Evolutionary conservation across 768 basidiomycete genomes (phyloP).

Genomic region (Leucosporidium scottii): DNA sequence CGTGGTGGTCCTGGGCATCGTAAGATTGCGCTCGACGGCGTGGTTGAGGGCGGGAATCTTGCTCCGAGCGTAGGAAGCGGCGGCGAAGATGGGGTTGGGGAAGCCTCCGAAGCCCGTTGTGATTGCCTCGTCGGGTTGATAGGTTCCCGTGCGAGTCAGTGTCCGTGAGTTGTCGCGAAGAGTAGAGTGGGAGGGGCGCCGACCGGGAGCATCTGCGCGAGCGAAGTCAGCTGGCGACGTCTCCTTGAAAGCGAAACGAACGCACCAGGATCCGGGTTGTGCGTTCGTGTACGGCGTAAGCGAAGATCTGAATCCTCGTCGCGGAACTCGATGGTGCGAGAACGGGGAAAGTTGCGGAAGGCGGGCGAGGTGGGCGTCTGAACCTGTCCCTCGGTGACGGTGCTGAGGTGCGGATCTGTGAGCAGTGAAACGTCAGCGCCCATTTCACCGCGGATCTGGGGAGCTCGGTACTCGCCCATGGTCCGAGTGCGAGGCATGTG

Average conservation of each 20-base stretch:
- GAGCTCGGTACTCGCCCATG: background rate
- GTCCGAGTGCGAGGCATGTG: background rate
- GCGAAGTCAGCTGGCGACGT: too few relatives aligned
- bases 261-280: too few relatives aligned
- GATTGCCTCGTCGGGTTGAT: background rate
- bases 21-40: slow-evolving; percentile 61
- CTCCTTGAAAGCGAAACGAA: too few relatives aligned
- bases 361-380: background rate
- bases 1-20: slow-evolving; percentile 65
- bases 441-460: too few relatives aligned
- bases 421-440: too few relatives aligned
- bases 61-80: slow-evolving; percentile 49
- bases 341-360: slow-evolving; percentile 12
- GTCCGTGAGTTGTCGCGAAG: slow-evolving; percentile 18
- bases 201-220: background rate
- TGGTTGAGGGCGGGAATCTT: slow-evolving; percentile 60
- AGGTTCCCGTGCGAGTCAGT: slow-evolving; percentile 20
- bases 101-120: slow-evolving; percentile 41
- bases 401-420: too few relatives aligned
- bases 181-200: slow-evolving; percentile 19
- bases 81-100: slow-evolving; percentile 41
- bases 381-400: too few relatives aligned
- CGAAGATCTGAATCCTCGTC: slow-evolving; percentile 3
- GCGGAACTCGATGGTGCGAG: slow-evolving; percentile 32
- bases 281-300: too few relatives aligned